Evolutionary conservation across 2,329 filamentous ascomycete species (phyloP), one percentile per base, ranked within the genome.

Genomic region (Trichoderma sp.): DNA sequence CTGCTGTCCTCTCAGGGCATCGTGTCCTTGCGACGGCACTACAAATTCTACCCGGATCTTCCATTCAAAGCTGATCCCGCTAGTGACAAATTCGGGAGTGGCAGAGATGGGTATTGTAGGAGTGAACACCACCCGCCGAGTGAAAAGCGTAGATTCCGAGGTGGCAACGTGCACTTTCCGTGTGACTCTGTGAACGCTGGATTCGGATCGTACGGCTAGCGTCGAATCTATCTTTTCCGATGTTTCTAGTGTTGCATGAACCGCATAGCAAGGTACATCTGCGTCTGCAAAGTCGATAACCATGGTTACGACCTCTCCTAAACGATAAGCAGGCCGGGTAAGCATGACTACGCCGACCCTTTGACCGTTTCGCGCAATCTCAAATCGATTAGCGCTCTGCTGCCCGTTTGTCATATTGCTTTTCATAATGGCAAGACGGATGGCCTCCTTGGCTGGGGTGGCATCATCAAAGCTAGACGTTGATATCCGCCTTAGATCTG

Each of bases 71-170:
- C 88, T 91, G 4, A 99, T 88, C 2, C 94, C 94, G 70, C 89
- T 97, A 0, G 96, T 99, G 58, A 96, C 87, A 73, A 99, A 97
- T 72, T 96, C 94, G 0, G 96, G 96, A 0, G 94, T 97, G 0
- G 93, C 94, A 16, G 85, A 86, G 21, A 91, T 86, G 0, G 96
- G 96, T 59, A 99, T 94, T 0, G 92, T 91, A 0, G 94, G 91
- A 10, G 85, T 90, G 75, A 98, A 97, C 7, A 92, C 88, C 26
- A 95, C 85, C 60, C 93, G 86, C 8, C 91, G 87, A 2, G 94
- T 89, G 77, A 91, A 97, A 4, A 98, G 83, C 0, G 93, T 91
- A 37, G 92, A 93, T 78, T 97, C 94, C 28, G 92, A 93, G 34
- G 89, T 88, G 13, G 89, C 89, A 0, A 90, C 91, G 78, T 97